Evolutionary conservation across 768 basidiomycete genomes (phyloP).

Genomic region (Butyriboletus loyo): DNA sequence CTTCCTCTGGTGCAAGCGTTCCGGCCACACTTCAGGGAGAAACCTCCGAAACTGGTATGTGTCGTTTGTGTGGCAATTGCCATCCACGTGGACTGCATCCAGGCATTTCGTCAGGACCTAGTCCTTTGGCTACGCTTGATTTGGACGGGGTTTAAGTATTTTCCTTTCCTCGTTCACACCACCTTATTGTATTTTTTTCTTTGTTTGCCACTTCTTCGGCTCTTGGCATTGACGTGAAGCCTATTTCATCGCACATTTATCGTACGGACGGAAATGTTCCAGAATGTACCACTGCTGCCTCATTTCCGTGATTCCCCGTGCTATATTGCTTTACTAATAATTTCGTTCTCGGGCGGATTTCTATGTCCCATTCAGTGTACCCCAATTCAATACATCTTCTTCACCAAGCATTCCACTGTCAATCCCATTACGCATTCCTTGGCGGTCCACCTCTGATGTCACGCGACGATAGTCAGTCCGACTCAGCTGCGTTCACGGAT

Average conservation of each 20-base stretch:
- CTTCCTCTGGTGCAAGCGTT: background rate
- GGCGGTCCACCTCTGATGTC: background rate
- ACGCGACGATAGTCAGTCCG: background rate
- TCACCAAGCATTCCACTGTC: background rate
- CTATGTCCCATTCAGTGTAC: background rate
- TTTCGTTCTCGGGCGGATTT: constrained; percentile 3
- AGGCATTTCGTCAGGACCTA: background rate
- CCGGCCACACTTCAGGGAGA: background rate
- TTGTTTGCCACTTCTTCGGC: background rate
- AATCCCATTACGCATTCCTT: background rate
- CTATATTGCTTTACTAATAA: background rate
- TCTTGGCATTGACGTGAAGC: background rate
- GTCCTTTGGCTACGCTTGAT: background rate
- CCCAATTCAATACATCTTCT: background rate
- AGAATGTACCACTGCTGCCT: background rate
- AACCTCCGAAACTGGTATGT: constrained; percentile 18
- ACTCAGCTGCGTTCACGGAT: background rate
- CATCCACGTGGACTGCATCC: background rate
- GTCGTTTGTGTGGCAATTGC: constrained; percentile 9
- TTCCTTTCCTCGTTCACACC: background rate
- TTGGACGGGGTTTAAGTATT: too few relatives aligned
- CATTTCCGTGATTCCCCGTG: background rate
- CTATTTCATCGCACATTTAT: background rate
- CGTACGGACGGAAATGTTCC: background rate
- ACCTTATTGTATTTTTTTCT: background rate